A percentile compares a stretch with the other conserved stretches of the same genome.
Conservation (phyloP, 441 rosid genomes). For the Pelargonium cotyledonis region DNA sequence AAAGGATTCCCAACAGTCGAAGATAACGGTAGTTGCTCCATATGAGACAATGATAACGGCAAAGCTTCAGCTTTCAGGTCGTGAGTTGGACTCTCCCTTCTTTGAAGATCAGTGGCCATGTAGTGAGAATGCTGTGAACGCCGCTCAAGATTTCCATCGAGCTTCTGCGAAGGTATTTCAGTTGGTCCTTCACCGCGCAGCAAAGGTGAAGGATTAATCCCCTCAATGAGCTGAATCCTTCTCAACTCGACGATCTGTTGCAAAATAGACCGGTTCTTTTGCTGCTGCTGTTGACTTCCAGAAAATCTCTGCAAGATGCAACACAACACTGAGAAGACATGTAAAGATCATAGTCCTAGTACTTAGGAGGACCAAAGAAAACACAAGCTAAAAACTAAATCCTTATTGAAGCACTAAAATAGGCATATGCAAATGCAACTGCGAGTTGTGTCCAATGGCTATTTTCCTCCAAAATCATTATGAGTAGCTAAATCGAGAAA, state of each 20-base stretch:
- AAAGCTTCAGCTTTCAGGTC: slow-evolving; percentile 41
- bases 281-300: slow-evolving; percentile 29
- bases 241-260: slow-evolving; percentile 69
- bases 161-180: slow-evolving; percentile 19
- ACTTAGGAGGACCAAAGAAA: slow-evolving; percentile 4
- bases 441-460: background rate
- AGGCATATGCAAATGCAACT: background rate
- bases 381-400: background rate
- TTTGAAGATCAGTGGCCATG: slow-evolving; percentile 19
- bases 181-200: slow-evolving; percentile 24
- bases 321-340: slow-evolving; percentile 10
- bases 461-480: background rate
- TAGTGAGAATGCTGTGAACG: slow-evolving; percentile 22
- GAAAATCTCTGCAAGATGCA: slow-evolving; percentile 28
- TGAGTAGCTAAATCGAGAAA: background rate
- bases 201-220: slow-evolving; percentile 19
- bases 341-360: slow-evolving; percentile 2
- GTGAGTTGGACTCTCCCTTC: slow-evolving; percentile 24
- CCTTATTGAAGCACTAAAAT: background rate
- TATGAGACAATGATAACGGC: slow-evolving; percentile 33
- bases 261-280: slow-evolving; percentile 40
- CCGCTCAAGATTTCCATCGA: slow-evolving; percentile 21
- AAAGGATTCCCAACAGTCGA: slow-evolving; percentile 35
- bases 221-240: slow-evolving; percentile 47
- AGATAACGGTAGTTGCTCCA: slow-evolving; percentile 40